Percentiles rank a stretch among this genome's conserved stretches.
Evolutionary conservation across 2,329 filamentous ascomycete genomes (phyloP).

Genomic region (Pseudopithomyces chartarum): DNA sequence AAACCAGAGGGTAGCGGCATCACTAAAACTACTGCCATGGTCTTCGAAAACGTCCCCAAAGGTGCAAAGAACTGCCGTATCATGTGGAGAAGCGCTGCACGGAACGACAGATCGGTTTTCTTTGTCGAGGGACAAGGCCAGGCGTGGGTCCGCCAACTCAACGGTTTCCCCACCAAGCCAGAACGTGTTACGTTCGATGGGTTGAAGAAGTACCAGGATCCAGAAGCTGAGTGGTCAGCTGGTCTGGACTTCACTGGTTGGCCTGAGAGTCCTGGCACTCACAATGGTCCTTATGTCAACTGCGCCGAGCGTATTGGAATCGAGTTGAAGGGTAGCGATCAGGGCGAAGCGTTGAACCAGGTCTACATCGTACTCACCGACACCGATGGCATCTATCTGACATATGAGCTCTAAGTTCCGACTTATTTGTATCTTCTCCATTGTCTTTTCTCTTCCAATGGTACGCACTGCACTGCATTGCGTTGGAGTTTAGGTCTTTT

Average conservation of each 20-base stretch:
- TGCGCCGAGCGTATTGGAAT: constrained; percentile 6
- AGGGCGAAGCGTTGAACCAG: constrained; percentile 4
- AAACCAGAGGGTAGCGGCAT: not conserved
- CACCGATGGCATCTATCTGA: constrained; percentile 8
- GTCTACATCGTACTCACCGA: constrained; percentile 4
- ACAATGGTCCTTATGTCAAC: not conserved
- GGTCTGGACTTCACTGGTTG: constrained; percentile 7
- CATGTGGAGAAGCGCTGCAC: not conserved
- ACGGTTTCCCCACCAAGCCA: constrained; percentile 3
- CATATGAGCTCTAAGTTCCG: not conserved
- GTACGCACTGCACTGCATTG: not conserved
- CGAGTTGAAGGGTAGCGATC: constrained; percentile 9
- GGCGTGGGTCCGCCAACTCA: constrained; percentile 5
- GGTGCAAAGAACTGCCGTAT: constrained; percentile 11
- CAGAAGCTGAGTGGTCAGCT: not conserved
- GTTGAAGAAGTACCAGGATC: not conserved
- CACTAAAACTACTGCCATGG: constrained; percentile 7
- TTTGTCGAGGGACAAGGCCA: not conserved
- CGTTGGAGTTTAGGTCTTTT: not conserved
- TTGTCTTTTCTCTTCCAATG: not conserved
- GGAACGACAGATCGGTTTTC: constrained; percentile 1
- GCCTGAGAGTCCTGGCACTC: not conserved
- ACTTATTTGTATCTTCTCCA: too few species aligned
- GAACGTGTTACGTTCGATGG: not conserved
- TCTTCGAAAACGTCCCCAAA: constrained; percentile 13